These are phyloP conservation scores for Zasmidium cellare DNA, from an alignment of 2,329 filamentous ascomycete genomes.

Conservation along the genomic window DNA sequence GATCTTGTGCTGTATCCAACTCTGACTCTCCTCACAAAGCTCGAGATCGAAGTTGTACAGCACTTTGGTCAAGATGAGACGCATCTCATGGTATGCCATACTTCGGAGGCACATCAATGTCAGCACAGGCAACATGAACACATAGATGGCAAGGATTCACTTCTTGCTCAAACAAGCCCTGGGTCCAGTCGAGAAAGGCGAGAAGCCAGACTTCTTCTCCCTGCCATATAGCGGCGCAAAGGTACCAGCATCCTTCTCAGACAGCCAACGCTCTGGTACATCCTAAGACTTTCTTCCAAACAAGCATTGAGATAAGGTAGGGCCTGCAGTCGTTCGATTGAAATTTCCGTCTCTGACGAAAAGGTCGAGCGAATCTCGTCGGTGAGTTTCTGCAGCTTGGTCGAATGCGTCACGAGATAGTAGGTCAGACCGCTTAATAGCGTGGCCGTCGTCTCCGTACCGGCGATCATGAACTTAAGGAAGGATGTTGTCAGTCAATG, in stretches of 20 bases:
- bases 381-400: constrained; percentile 54
- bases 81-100: constrained; percentile 41
- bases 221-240: constrained; percentile 19
- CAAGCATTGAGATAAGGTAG: constrained; percentile 48
- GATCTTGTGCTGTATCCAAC: constrained; percentile 15
- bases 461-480: constrained; percentile 55
- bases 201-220: constrained; percentile 30
- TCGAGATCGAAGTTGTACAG: constrained; percentile 41
- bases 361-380: constrained; percentile 55
- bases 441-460: constrained; percentile 77
- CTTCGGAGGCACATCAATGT: constrained; percentile 11
- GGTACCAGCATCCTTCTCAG: constrained; percentile 23
- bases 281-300: constrained; percentile 48
- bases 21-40: constrained; percentile 21
- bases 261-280: constrained; percentile 45
- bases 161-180: constrained; percentile 39
- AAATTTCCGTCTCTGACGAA: constrained; percentile 24
- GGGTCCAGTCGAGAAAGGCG: constrained; percentile 38
- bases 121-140: not conserved
- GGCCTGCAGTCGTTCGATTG: constrained; percentile 32
- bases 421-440: constrained; percentile 70
- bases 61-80: constrained; percentile 38
- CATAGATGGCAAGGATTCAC: constrained; percentile 9
- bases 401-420: constrained; percentile 64
- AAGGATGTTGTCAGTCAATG: too few relatives aligned